A percentile compares a stretch with the other conserved stretches of the same genome.
These are phyloP conservation scores for Phellopilus nigrolimitatus DNA, from an alignment of 1,284 basidiomycete genomes.

Conservation along the genomic window DNA sequence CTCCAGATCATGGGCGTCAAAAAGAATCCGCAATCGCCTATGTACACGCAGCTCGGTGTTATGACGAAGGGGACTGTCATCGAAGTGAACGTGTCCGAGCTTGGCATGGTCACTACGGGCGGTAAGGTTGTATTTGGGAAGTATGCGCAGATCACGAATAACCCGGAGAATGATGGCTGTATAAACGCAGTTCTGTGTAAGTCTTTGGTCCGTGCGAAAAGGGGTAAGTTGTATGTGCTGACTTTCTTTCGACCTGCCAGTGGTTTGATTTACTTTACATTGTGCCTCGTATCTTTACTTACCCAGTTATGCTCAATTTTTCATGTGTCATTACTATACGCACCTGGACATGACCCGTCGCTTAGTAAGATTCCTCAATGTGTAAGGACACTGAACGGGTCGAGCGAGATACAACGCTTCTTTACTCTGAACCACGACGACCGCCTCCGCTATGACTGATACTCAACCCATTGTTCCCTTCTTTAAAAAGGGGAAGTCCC, in stretches of 20 bases:
- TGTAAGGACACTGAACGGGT: too few relatives aligned
- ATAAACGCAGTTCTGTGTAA: slow-evolving; percentile 87
- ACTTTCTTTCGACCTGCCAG: slow-evolving; percentile 1
- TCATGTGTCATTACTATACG: neutral
- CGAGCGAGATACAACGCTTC: neutral
- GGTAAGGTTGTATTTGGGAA: slow-evolving; percentile 92
- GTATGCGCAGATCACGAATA: slow-evolving; percentile 96
- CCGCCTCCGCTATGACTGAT: slow-evolving; percentile 11
- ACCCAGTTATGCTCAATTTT: neutral
- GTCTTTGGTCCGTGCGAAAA: slow-evolving; percentile 29
- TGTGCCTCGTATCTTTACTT: slow-evolving; percentile 10
- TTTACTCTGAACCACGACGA: neutral
- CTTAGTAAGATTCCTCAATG: too few relatives aligned
- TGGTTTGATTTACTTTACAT: slow-evolving; percentile 7
- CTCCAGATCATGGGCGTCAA: slow-evolving; percentile 97
- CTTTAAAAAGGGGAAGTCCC: slow-evolving; percentile 80
- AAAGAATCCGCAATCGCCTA: slow-evolving; percentile 99
- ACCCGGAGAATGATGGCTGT: slow-evolving; percentile 95
- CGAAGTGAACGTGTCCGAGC: slow-evolving; percentile 96
- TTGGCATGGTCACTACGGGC: slow-evolving; percentile 98
- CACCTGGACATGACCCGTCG: too few relatives aligned
- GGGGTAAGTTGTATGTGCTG: neutral
- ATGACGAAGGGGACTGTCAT: slow-evolving; percentile 98
- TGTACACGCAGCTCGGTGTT: slow-evolving; percentile 94
- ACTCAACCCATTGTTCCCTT: slow-evolving; percentile 51